Evolutionary conservation across 495 filamentous ascomycete genomes (phyloP).

Genomic region (Bombardia bombarda): DNA sequence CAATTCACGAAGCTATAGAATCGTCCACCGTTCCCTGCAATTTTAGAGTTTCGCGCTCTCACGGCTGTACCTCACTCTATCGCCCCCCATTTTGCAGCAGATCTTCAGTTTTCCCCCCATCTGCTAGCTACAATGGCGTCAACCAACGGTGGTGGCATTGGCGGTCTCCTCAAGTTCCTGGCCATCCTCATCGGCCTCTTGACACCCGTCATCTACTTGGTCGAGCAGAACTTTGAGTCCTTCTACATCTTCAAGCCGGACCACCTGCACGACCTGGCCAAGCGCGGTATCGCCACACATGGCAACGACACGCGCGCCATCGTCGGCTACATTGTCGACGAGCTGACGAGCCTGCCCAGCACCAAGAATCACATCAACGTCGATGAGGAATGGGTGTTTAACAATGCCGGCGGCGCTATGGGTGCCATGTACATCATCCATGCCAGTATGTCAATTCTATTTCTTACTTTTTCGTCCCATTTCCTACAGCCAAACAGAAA

Average conservation of each 20-base stretch:
- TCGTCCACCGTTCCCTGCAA: too few relatives aligned
- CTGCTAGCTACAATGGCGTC: constrained; percentile 6
- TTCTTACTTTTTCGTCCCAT: not conserved
- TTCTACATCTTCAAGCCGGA: constrained; percentile 70
- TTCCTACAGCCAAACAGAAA: not conserved
- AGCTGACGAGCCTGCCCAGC: constrained; percentile 36
- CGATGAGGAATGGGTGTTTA: constrained; percentile 62
- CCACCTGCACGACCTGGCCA: constrained; percentile 60
- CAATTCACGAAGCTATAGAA: too few relatives aligned
- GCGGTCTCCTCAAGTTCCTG: constrained; percentile 43
- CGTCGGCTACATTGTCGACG: constrained; percentile 55
- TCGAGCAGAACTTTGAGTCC: constrained; percentile 60
- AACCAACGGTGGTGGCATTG: constrained; percentile 11
- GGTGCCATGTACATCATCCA: constrained; percentile 86
- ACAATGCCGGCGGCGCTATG: constrained; percentile 81
- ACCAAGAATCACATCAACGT: constrained; percentile 46
- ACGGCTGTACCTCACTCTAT: too few relatives aligned
- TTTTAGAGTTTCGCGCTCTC: too few relatives aligned
- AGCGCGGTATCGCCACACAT: constrained; percentile 55
- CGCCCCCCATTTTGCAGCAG: too few relatives aligned
- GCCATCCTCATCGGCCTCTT: constrained; percentile 54
- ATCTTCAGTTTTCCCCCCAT: too few relatives aligned
- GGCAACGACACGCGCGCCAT: constrained; percentile 64
- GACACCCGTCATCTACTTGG: constrained; percentile 49
- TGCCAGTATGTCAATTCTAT: constrained; percentile 43